Evolutionary conservation across 2,329 filamentous ascomycete genomes (phyloP).

Genomic region (Arthrobotrys sphaeroides): DNA sequence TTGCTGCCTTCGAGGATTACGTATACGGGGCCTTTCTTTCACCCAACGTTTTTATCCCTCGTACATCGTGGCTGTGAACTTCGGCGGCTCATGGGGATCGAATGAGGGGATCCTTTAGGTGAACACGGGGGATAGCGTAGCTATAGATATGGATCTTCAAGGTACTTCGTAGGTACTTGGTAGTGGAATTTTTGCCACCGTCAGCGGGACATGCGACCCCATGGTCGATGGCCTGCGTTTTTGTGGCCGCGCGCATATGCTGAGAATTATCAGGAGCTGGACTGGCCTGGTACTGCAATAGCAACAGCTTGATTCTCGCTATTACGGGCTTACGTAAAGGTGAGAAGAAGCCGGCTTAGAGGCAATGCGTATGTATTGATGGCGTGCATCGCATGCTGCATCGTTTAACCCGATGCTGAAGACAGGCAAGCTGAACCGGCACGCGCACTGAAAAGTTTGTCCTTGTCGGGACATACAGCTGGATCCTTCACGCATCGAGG

Average conservation of each 20-base stretch:
- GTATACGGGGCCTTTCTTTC: neutral
- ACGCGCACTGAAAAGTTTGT: neutral
- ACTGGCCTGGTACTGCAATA: neutral
- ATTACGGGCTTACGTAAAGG: neutral
- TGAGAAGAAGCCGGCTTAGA: neutral
- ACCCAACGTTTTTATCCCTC: neutral
- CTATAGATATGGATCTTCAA: neutral
- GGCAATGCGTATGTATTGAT: constrained; percentile 6
- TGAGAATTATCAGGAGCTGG: no score
- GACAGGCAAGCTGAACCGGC: neutral
- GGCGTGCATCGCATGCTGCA: constrained; percentile 4
- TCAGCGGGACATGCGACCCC: neutral
- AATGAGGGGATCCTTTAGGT: constrained; percentile 21
- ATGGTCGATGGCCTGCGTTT: neutral
- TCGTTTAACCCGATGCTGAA: no score
- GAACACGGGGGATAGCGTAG: neutral
- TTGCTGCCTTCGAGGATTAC: neutral
- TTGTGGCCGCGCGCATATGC: neutral
- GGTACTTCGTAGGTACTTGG: constrained; percentile 28
- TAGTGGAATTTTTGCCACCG: neutral
- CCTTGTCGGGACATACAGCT: neutral
- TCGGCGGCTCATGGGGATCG: constrained; percentile 10
- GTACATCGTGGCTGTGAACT: constrained; percentile 4
- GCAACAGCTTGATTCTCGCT: neutral
- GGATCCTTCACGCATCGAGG: constrained; percentile 1